Percentiles rank a stretch among this genome's conserved stretches.
Conservation (phyloP, 2,329 filamentous ascomycete genomes). For the Epichloe aotearoae region DNA sequence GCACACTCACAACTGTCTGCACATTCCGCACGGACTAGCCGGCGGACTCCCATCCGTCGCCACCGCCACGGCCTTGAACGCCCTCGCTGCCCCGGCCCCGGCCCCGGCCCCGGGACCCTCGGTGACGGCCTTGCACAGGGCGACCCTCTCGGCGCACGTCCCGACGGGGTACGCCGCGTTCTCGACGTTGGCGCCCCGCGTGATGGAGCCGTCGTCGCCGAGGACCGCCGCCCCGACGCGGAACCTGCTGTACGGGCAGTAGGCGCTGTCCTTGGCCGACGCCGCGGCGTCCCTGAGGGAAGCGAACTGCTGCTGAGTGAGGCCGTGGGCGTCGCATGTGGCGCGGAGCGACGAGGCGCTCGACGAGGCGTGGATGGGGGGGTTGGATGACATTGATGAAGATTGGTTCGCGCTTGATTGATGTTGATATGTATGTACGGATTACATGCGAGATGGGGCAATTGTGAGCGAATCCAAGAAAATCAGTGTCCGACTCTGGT, state of each 20-base stretch:
- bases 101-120: slow-evolving; percentile 21
- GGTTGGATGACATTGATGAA: too few species aligned
- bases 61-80: slow-evolving; percentile 71
- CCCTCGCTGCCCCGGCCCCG: slow-evolving; percentile 11
- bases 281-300: slow-evolving; percentile 47
- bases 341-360: slow-evolving; percentile 13
- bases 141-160: slow-evolving; percentile 92
- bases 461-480: not conserved
- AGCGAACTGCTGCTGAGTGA: slow-evolving; percentile 51
- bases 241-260: slow-evolving; percentile 91
- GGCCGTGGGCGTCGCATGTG: slow-evolving; percentile 22
- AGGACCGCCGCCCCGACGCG: slow-evolving; percentile 77
- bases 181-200: slow-evolving; percentile 72
- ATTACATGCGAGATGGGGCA: too few species aligned
- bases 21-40: slow-evolving; percentile 85
- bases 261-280: slow-evolving; percentile 64
- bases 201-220: slow-evolving; percentile 26
- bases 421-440: too few species aligned
- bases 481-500: too few species aligned
- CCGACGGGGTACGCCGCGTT: slow-evolving; percentile 88
- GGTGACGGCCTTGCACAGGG: slow-evolving; percentile 65
- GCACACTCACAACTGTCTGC: slow-evolving; percentile 64
- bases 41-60: slow-evolving; percentile 62
- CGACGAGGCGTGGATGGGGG: not conserved
- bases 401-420: too few species aligned